Conservation (phyloP, 2,329 filamentous ascomycete genomes). For the Cladophialophora chaetospira region DNA sequence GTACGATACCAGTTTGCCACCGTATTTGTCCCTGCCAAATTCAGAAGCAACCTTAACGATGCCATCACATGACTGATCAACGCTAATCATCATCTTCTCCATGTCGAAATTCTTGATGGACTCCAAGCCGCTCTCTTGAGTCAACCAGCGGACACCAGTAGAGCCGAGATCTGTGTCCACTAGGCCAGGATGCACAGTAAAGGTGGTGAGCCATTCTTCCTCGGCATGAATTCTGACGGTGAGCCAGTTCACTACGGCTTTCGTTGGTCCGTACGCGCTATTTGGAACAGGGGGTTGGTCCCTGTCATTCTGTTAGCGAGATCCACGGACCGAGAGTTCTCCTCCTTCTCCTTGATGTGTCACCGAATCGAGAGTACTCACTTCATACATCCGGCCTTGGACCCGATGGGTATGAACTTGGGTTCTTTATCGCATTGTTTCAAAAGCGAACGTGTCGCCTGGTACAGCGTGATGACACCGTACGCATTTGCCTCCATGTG, state of each 20-base stretch:
- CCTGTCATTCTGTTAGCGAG: neutral
- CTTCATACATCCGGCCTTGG: conserved; percentile 5
- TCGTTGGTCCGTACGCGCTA: conserved; percentile 47
- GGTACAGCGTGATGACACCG: conserved; percentile 48
- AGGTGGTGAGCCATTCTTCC: conserved; percentile 27
- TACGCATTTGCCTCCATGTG: conserved; percentile 41
- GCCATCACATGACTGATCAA: neutral
- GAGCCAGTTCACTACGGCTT: conserved; percentile 44
- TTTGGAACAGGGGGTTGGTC: conserved; percentile 7
- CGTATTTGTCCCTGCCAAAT: neutral
- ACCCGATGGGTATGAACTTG: conserved; percentile 18
- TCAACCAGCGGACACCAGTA: neutral
- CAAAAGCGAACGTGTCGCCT: conserved; percentile 48
- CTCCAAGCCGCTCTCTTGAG: neutral
- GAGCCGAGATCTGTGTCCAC: neutral
- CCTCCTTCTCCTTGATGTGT: neutral
- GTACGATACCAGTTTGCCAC: neutral
- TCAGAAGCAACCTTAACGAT: neutral
- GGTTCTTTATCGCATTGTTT: neutral
- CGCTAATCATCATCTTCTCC: neutral
- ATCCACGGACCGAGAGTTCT: neutral
- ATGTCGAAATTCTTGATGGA: neutral
- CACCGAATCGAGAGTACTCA: neutral
- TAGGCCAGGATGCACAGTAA: conserved; percentile 19
- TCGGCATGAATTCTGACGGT: conserved; percentile 43